Percentiles rank a stretch among this genome's conserved stretches.
phyloP scores from a whole-genome alignment of 2,329 filamentous ascomycete species.

The Clonostachys chloroleuca region DNA sequence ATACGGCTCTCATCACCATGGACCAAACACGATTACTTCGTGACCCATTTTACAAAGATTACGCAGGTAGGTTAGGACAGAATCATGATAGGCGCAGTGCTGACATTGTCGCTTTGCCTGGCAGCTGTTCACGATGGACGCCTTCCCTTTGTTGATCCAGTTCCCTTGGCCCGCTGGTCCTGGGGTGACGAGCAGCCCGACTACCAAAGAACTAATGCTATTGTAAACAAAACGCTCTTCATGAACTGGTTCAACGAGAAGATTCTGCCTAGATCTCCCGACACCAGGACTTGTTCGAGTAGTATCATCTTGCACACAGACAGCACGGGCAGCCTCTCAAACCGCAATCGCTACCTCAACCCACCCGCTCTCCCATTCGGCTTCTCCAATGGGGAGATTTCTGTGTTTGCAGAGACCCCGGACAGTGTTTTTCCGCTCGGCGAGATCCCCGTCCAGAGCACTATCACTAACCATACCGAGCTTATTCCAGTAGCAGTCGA shows the following conservation, averaged over 20 bases:
- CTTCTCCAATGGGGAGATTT: too few species aligned
- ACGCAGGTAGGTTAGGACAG: conserved; percentile 16
- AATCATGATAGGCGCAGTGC: too few species aligned
- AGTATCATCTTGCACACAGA: too few species aligned
- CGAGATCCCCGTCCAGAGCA: conserved; percentile 22
- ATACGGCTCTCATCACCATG: conserved; percentile 17
- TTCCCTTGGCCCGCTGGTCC: conserved; percentile 24
- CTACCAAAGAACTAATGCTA: conserved; percentile 25
- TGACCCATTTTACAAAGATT: conserved; percentile 29
- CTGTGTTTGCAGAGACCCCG: conserved; percentile 5
- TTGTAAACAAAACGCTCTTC: conserved; percentile 44
- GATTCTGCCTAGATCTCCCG: conserved; percentile 21
- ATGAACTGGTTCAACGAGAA: conserved; percentile 38
- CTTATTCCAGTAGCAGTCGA: conserved; percentile 52
- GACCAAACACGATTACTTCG: conserved; percentile 17
- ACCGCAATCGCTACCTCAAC: too few species aligned
- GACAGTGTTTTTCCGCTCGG: conserved; percentile 37
- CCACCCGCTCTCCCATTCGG: too few species aligned
- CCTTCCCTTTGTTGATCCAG: conserved; percentile 27
- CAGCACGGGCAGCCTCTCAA: too few species aligned
- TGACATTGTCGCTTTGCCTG: background rate
- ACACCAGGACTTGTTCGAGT: too few species aligned
- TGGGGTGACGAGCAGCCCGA: conserved; percentile 21
- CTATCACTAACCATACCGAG: conserved; percentile 36
- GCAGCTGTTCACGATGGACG: conserved; percentile 13